phyloP scores from a whole-genome alignment of 495 filamentous ascomycete genomes.

The Xylaria curta region DNA sequence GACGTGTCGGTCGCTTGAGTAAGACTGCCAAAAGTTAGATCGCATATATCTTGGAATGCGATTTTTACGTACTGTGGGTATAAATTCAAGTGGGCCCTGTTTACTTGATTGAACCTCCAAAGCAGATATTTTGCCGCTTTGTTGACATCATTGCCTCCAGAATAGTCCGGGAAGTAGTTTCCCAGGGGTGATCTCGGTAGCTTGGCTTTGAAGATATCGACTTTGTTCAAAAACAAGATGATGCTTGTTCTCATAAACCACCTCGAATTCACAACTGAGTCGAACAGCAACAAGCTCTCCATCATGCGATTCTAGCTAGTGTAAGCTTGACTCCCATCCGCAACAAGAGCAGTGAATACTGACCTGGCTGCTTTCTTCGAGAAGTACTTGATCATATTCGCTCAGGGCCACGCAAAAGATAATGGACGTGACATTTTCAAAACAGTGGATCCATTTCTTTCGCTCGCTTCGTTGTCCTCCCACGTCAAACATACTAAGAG shows the following conservation, averaged over 20 bases:
- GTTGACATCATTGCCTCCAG: constrained; percentile 95
- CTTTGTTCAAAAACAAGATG: constrained; percentile 97
- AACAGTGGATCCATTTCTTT: constrained; percentile 99
- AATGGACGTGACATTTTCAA: constrained; percentile 99
- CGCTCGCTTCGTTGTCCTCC: constrained; percentile 95
- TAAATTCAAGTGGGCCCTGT: constrained; percentile 91
- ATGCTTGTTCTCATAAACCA: constrained; percentile 99
- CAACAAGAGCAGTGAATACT: constrained; percentile 30
- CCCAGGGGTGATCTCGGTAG: constrained; percentile 85
- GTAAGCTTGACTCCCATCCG: constrained; percentile 31
- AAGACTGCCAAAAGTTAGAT: constrained; percentile 63
- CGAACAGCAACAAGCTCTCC: constrained; percentile 96
- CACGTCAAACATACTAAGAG: constrained; percentile 93
- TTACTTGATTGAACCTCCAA: constrained; percentile 99
- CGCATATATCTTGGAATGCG: constrained; percentile 5
- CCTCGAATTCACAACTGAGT: constrained; percentile 96
- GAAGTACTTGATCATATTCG: constrained; percentile 96
- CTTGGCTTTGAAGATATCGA: constrained; percentile 96
- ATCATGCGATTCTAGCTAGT: constrained; percentile 90
- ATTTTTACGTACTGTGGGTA: constrained; percentile 86
- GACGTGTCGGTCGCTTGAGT: constrained; percentile 99
- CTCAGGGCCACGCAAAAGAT: constrained; percentile 98
- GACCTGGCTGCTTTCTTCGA: constrained; percentile 98
- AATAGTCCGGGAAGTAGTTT: constrained; percentile 98
- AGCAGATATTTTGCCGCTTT: constrained; percentile 96